phyloP scores from a whole-genome alignment of 352 stramenopile species.

The Pythium scleroteichum region DNA sequence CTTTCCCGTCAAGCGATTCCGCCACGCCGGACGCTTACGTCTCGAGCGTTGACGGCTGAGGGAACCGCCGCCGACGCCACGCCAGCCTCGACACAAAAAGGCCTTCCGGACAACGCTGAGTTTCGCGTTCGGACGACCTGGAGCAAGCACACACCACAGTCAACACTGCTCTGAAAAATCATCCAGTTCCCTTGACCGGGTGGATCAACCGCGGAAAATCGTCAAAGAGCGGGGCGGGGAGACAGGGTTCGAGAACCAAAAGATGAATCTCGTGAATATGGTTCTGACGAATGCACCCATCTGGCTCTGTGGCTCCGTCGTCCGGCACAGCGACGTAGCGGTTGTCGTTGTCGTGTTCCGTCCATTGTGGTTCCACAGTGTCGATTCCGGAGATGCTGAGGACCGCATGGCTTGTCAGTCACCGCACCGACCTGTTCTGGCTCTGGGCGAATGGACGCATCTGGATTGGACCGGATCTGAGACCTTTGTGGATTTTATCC shows the following conservation, averaged over 20 bases:
- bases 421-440: constrained; percentile 8
- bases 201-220: constrained; percentile 2
- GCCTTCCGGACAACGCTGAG: too few species aligned
- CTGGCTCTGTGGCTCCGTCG: constrained; percentile 1
- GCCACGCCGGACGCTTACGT: too few species aligned
- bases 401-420: constrained; percentile 18
- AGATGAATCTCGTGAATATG: constrained; percentile 14
- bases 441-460: constrained; percentile 10
- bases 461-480: not conserved
- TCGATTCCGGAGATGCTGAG: constrained; percentile 12
- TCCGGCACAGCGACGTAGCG: not conserved
- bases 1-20: too few species aligned
- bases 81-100: too few species aligned
- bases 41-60: too few species aligned
- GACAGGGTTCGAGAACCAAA: not conserved
- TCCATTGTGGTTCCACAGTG: not conserved
- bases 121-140: too few species aligned
- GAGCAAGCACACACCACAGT: too few species aligned
- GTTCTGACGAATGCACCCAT: constrained; percentile 21
- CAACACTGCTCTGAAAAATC: too few species aligned
- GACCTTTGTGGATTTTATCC: constrained; percentile 15
- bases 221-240: constrained; percentile 7
- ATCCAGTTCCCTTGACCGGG: too few species aligned
- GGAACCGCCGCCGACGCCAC: too few species aligned
- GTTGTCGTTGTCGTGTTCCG: not conserved